phyloP scores from a whole-genome alignment of 2,329 filamentous ascomycete species.

The Verticillium longisporum region DNA sequence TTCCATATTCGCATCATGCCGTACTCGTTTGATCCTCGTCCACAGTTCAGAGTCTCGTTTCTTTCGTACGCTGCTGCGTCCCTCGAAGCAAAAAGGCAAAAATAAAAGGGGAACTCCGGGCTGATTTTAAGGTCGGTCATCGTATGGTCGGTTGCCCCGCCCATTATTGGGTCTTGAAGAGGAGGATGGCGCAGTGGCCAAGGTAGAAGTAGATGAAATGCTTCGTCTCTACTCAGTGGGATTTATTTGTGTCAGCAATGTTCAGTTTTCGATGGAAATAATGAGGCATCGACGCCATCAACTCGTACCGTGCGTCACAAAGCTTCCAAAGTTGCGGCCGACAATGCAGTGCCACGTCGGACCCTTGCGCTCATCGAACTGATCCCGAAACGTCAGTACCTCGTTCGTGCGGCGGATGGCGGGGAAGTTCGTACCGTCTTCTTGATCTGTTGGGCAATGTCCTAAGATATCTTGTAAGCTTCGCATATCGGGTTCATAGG shows the following conservation, averaged over 20 bases:
- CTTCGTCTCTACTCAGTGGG: constrained; percentile 69
- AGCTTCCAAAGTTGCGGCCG: constrained; percentile 96
- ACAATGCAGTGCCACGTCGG: constrained; percentile 99
- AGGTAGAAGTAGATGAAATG: constrained; percentile 99
- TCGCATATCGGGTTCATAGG: neutral
- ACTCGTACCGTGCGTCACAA: constrained; percentile 85
- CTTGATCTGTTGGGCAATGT: constrained; percentile 95
- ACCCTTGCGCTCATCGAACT: constrained; percentile 97
- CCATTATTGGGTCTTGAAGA: constrained; percentile 94
- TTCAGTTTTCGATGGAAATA: neutral
- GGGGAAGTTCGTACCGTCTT: constrained; percentile 58
- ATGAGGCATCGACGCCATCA: neutral
- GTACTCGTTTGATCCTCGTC: neutral
- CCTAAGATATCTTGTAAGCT: constrained; percentile 42
- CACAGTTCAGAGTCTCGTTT: neutral
- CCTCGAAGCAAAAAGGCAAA: neutral
- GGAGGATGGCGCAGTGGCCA: constrained; percentile 92
- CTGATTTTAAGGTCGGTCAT: neutral
- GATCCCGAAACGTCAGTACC: constrained; percentile 6
- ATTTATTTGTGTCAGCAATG: neutral
- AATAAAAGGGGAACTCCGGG: neutral
- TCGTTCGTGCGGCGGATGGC: neutral
- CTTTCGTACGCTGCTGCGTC: neutral
- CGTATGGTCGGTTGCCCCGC: neutral
- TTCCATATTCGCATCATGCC: neutral